phyloP scores from a whole-genome alignment of 176 grass and related monocot genomes.

The Aegilops tauschii region DNA sequence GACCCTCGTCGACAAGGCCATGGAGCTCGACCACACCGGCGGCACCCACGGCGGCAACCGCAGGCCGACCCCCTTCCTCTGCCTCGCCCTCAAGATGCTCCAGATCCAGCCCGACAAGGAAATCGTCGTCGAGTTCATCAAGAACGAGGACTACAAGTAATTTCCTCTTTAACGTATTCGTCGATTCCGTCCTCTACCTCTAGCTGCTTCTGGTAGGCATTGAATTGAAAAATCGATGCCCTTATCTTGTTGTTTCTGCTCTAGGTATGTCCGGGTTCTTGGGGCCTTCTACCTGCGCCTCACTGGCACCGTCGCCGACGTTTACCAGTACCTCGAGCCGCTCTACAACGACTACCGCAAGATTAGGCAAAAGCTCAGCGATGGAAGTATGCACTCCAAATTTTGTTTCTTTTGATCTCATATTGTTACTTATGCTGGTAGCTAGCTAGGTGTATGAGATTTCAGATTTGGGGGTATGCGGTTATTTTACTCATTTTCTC shows the following conservation, averaged over 20 bases:
- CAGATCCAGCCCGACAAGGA: constrained; percentile 99
- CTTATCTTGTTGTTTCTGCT: not conserved
- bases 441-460: not conserved
- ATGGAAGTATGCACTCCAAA: constrained; percentile 57
- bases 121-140: constrained; percentile 97
- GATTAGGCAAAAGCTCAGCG: constrained; percentile 65
- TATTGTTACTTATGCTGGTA: not conserved
- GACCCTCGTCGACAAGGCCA: constrained; percentile 98
- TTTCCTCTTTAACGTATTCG: not conserved
- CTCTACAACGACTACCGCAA: constrained; percentile 97
- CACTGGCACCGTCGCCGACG: constrained; percentile 71
- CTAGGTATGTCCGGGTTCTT: constrained; percentile 80
- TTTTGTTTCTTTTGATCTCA: not conserved
- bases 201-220: not conserved
- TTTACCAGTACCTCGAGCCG: constrained; percentile 93
- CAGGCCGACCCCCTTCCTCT: constrained; percentile 81
- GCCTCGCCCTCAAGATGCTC: constrained; percentile 96
- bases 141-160: constrained; percentile 98
- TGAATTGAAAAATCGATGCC: not conserved
- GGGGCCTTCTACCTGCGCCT: constrained; percentile 85
- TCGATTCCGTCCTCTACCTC: not conserved
- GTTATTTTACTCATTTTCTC: not conserved
- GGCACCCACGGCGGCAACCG: constrained; percentile 78
- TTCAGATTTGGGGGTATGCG: not conserved
- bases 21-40: constrained; percentile 93